phyloP scores from a whole-genome alignment of 2,329 filamentous ascomycete species.

The Xylariales sp. region DNA sequence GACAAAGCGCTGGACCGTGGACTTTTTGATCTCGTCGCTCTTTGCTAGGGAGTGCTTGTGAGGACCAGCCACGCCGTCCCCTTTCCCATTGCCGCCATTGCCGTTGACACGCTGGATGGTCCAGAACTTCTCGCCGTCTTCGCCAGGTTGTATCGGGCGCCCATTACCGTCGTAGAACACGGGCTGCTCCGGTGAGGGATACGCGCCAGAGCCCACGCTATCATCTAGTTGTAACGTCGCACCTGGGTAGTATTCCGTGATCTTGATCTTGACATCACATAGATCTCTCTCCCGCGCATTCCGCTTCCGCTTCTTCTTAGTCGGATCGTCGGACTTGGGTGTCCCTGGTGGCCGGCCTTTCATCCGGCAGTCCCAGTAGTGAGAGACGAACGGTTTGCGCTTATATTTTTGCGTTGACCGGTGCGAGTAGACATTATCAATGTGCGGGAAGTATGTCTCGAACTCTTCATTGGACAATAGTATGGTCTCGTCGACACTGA shows the following conservation, averaged over 20 bases:
- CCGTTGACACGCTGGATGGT: conserved; percentile 76
- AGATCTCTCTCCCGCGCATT: conserved; percentile 69
- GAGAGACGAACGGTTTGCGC: conserved; percentile 74
- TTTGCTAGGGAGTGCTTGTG: conserved; percentile 70
- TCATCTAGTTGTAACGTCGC: conserved; percentile 31
- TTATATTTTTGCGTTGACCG: conserved; percentile 78
- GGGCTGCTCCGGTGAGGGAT: conserved; percentile 19
- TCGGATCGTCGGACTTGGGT: conserved; percentile 72
- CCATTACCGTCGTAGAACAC: conserved; percentile 17
- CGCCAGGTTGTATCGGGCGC: conserved; percentile 31
- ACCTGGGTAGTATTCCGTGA: conserved; percentile 71
- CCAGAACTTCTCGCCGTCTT: conserved; percentile 55
- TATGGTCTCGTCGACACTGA: conserved; percentile 70
- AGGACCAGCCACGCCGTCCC: conserved; percentile 64
- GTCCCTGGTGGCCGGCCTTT: conserved; percentile 76
- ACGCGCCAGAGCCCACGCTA: conserved; percentile 15
- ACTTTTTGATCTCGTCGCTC: conserved; percentile 78
- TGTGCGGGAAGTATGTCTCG: conserved; percentile 75
- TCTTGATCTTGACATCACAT: conserved; percentile 86
- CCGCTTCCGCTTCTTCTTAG: conserved; percentile 77
- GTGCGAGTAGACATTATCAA: conserved; percentile 82
- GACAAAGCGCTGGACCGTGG: conserved; percentile 64
- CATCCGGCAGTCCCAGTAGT: conserved; percentile 81
- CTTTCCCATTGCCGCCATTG: conserved; percentile 68
- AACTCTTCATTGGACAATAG: conserved; percentile 73